These are phyloP conservation scores for Dichomitus squalens DNA, from an alignment of 1,284 basidiomycete species.

Conservation along the genomic window DNA sequence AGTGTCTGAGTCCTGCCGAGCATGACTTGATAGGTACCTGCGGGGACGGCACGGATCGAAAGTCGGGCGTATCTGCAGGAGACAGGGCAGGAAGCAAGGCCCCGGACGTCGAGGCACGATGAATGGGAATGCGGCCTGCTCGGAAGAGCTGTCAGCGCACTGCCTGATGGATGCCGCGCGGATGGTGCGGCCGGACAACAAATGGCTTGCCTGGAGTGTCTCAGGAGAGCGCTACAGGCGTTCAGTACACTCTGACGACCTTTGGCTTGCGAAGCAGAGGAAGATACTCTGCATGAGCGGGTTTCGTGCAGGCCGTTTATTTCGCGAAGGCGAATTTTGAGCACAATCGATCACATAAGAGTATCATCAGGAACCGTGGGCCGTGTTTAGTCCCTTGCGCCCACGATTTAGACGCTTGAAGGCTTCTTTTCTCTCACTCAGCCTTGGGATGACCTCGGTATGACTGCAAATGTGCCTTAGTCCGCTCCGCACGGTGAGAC, in stretches of 20 bases:
- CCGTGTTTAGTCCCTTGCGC: background rate
- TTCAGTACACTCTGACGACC: background rate
- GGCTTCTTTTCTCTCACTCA: background rate
- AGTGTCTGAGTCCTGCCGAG: slow-evolving; percentile 12
- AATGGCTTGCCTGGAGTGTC: background rate
- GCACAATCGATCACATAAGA: background rate
- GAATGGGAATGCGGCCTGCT: too few species aligned
- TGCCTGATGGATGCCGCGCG: background rate
- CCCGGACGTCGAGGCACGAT: background rate
- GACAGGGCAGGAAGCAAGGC: slow-evolving; percentile 2
- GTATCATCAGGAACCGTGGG: background rate
- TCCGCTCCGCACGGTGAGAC: background rate
- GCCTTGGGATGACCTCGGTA: background rate
- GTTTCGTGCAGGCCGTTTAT: too few species aligned
- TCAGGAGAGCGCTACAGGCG: background rate
- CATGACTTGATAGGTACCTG: slow-evolving; percentile 19
- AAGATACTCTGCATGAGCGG: background rate
- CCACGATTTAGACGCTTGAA: background rate
- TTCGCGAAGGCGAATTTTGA: background rate
- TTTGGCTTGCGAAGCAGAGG: background rate
- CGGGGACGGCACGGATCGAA: slow-evolving; percentile 13
- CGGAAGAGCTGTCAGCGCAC: background rate
- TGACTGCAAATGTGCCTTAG: background rate
- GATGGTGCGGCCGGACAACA: background rate
- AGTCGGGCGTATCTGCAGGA: slow-evolving; percentile 5